Percentiles rank a stretch among this genome's conserved stretches.
phyloP scores from a whole-genome alignment of 495 filamentous ascomycete genomes.

The Astrocystis sublimbata region DNA sequence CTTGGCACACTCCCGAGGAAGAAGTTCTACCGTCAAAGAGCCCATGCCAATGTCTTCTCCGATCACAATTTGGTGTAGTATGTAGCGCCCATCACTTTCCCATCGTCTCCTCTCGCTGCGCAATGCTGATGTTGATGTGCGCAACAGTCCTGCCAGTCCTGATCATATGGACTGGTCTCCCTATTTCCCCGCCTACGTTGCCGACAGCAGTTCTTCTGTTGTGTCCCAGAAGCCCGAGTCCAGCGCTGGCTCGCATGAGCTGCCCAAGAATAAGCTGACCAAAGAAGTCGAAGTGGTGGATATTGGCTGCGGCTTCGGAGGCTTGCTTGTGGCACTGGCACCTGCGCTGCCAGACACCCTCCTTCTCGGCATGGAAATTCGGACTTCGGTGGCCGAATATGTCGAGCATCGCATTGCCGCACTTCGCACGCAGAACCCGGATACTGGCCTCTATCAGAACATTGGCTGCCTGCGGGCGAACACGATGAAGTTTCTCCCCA shows the following conservation, averaged over 20 bases:
- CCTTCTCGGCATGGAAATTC: slow-evolving; percentile 90
- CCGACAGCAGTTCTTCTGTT: slow-evolving; percentile 18
- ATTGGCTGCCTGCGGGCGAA: slow-evolving; percentile 84
- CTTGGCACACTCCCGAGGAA: slow-evolving; percentile 70
- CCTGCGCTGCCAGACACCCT: slow-evolving; percentile 78
- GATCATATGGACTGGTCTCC: slow-evolving; percentile 87
- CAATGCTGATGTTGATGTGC: slow-evolving; percentile 12
- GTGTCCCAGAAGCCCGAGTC: slow-evolving; percentile 15
- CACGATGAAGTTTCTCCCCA: slow-evolving; percentile 97
- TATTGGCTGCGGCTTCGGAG: slow-evolving; percentile 96
- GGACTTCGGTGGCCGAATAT: slow-evolving; percentile 82
- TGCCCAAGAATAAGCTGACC: slow-evolving; percentile 44
- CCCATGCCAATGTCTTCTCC: slow-evolving; percentile 96
- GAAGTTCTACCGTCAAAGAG: slow-evolving; percentile 93
- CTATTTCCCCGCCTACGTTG: slow-evolving; percentile 73
- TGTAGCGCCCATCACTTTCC: slow-evolving; percentile 27
- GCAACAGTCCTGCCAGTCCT: slow-evolving; percentile 71
- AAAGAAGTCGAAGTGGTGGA: slow-evolving; percentile 89
- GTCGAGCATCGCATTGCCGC: slow-evolving; percentile 83
- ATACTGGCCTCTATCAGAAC: slow-evolving; percentile 72
- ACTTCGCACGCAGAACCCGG: slow-evolving; percentile 65
- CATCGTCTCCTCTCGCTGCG: neutral
- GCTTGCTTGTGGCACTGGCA: slow-evolving; percentile 81
- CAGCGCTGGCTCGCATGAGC: slow-evolving; percentile 15
- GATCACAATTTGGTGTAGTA: slow-evolving; percentile 90